A percentile compares a stretch with the other conserved stretches of the same genome.
Conservation (phyloP, 2,329 filamentous ascomycete genomes). For the Trichoderma sp. region DNA sequence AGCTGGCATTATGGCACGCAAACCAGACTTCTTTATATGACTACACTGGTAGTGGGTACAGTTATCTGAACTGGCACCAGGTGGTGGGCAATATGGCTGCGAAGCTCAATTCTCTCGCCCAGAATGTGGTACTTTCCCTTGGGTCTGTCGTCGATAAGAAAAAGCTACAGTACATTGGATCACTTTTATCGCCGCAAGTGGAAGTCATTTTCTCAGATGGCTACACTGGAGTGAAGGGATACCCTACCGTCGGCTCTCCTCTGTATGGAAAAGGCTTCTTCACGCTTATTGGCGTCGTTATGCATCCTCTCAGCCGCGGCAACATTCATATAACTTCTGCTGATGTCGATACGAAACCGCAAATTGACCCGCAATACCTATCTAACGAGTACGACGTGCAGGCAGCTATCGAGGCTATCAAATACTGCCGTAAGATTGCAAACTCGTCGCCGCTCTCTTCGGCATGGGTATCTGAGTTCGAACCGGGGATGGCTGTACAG, state of each 20-base stretch:
- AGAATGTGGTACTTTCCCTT: neutral
- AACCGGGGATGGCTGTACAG: neutral
- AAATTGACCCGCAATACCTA: neutral
- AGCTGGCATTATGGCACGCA: constrained; percentile 1
- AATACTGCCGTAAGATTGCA: neutral
- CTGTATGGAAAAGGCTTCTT: neutral
- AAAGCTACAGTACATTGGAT: neutral
- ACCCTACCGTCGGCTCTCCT: neutral
- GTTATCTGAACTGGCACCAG: neutral
- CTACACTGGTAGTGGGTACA: neutral
- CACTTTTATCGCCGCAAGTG: neutral
- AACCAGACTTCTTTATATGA: neutral
- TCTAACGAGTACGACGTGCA: neutral
- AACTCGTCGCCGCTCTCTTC: constrained; percentile 4
- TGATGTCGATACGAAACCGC: neutral
- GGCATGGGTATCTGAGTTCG: neutral
- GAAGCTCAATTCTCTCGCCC: neutral
- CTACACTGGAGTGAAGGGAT: constrained; percentile 19
- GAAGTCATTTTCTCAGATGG: constrained; percentile 3
- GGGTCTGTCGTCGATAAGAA: constrained; percentile 28
- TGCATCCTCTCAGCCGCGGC: neutral
- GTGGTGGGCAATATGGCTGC: neutral
- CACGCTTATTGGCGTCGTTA: neutral
- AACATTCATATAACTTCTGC: neutral
- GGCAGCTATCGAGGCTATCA: neutral